Evolutionary conservation across 805 yeast genomes (phyloP), one percentile per base, ranked within the genome.

Genomic region (Ogataea parapolymorpha): DNA sequence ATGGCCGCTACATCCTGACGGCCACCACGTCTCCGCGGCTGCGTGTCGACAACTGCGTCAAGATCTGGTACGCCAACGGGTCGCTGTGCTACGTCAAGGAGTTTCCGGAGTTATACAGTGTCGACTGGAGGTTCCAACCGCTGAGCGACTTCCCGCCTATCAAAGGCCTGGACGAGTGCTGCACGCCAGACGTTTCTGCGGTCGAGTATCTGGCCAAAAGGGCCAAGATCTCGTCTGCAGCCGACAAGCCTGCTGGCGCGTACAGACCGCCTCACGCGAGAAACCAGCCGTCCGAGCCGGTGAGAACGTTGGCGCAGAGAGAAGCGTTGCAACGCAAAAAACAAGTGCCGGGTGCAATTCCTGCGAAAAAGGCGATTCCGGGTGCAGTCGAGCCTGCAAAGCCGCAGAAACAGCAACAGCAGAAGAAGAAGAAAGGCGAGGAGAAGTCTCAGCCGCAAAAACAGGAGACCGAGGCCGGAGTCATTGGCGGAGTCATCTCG

Each of bases 21-120:
- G 98, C 99, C 14, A 95, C 98, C 5, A 93, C 98, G 0, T 80
- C 96, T 15, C 99, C 99, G 49, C 77, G 99, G 55, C 76, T 93
- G 54, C 80, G 99, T 58, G 99, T 93, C 30, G 99, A 95, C 66
- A 93, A 93, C 62, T 91, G 97, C 45, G 81, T 84, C 54, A 86
- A 87, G 65, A 73, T 93, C 55, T 93, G 98, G 96, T 95, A 93
- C 63, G 88, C 81, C 41, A 72, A 80, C 45, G 99, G 99, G 35
- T 77, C 81, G 52, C 74, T 93, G 49, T 73, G 87, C 40, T 95
- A 75, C 65, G 74, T 77, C 53, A 80, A 79, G 56, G 95, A 89
- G 50, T 88, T 80, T 64, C 77, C 74, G 39, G 99, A 93, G 69
- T 77, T 93, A 47, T 77, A 78, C 56, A 67, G 83, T 29, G 90